Base-by-base conservation (phyloP, 169 alveolate genomes). In the Plasmodium malariae region DNA sequence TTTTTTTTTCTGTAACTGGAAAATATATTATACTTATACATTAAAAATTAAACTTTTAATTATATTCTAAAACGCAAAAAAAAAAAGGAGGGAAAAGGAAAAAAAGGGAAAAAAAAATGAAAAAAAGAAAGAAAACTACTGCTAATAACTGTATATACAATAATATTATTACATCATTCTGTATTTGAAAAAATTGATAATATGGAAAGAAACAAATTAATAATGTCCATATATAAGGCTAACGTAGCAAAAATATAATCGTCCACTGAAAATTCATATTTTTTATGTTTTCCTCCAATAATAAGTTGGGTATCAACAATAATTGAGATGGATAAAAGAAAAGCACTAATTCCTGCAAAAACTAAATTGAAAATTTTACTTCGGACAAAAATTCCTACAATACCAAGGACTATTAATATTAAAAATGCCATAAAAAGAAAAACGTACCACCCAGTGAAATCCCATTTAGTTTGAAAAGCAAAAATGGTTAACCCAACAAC, bases 171-270 rank as follows among this genome's bases (percentile, higher is more conserved):
- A 17, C 26, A 43, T 51, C 36, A 74, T 1, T 89, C 74, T 9
- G 80, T n/a, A 19, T 72, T 69, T 34, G 93, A 80, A 32, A 92
- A 76, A 36, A 95, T 60, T 21, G 95, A 86, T 14, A 94, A 74
- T 36, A 97, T 88, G 67, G 96, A 78, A 70, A 96, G 88, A 93
- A 96, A 97, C 21, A 97, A 62, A 62, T 88, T 89, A 67, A 97
- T 89, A 76, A 97, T 95, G 92, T 97, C 99, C 74, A 96, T 87
- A 93, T 97, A 97, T 49, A 97, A 94, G 51, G 96, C 74, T 62
- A 96, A 76, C 0, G 99, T 96, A 40, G 98, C 99, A 40, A 97
- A 92, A 71, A 96, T 95, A 88, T 97, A 97, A 83, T 97, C 99
- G 78, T 97, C 99, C n/a, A 96, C 89, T 19, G 97, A 70, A 88